Percentiles rank a stretch among this genome's conserved stretches.
These are phyloP conservation scores for Globisporangium takayamanum DNA, from an alignment of 352 stramenopile genomes.

Conservation along the genomic window DNA sequence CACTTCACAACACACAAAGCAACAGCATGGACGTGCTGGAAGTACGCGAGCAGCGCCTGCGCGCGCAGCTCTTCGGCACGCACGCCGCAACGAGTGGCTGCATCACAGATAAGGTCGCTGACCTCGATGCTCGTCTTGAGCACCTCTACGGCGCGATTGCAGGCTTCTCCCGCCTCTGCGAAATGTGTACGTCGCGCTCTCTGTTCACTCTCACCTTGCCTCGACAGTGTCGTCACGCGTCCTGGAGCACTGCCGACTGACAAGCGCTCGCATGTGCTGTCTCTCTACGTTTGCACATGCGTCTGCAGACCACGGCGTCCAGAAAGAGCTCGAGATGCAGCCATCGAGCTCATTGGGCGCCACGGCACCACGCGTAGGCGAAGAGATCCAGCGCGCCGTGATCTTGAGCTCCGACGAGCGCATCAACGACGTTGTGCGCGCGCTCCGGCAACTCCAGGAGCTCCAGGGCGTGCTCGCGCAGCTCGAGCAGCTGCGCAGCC, in stretches of 20 bases:
- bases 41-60: conserved; percentile 35
- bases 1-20: background rate
- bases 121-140: conserved; percentile 23
- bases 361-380: conserved; percentile 15
- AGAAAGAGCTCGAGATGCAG: conserved; percentile 31
- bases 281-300: too few species aligned
- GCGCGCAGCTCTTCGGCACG: conserved; percentile 22
- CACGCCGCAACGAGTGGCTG: background rate
- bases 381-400: conserved; percentile 55
- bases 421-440: conserved; percentile 24
- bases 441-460: conserved; percentile 43
- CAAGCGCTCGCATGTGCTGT: background rate
- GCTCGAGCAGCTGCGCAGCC: conserved; percentile 27
- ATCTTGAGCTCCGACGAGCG: conserved; percentile 51
- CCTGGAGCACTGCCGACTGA: background rate
- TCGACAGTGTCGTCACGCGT: background rate
- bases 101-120: conserved; percentile 19
- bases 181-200: conserved; percentile 31
- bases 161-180: conserved; percentile 35
- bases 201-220: background rate
- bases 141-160: conserved; percentile 24
- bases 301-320: conserved; percentile 25
- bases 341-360: conserved; percentile 19
- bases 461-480: conserved; percentile 36
- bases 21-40: conserved; percentile 49